phyloP scores from a whole-genome alignment of 148 eudicot genomes.

The Rhododendron griersonianum region DNA sequence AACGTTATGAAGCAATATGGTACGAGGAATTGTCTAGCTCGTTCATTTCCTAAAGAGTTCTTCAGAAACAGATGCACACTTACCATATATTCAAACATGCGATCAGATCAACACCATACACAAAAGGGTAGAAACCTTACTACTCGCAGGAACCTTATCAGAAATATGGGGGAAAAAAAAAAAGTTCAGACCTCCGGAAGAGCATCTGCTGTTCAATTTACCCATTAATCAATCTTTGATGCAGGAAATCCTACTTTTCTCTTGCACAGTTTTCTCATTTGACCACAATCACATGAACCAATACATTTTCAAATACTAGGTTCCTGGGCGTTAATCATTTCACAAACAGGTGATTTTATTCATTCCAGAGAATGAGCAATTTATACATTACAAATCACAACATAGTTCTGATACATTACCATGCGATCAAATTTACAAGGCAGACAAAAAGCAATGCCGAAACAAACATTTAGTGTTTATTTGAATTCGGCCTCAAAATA shows the following conservation, averaged over 20 bases:
- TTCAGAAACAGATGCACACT: not conserved
- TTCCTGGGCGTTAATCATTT: not conserved
- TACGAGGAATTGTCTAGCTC: not conserved
- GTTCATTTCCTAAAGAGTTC: not conserved
- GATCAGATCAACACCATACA: not conserved
- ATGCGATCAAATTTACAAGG: conserved; percentile 3
- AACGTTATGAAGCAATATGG: not conserved
- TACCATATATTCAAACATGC: too few relatives aligned
- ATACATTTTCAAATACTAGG: not conserved
- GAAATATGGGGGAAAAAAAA: too few relatives aligned
- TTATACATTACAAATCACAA: not conserved
- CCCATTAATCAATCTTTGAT: not conserved
- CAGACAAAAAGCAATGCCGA: not conserved
- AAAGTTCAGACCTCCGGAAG: not conserved
- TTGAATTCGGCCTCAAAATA: not conserved
- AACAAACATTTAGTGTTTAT: not conserved
- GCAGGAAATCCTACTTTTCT: not conserved
- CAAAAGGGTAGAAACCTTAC: not conserved
- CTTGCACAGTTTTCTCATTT: not conserved
- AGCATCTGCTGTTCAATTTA: not conserved
- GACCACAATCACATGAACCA: not conserved
- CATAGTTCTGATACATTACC: not conserved
- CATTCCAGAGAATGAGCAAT: not conserved
- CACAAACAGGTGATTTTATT: not conserved
- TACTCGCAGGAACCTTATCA: not conserved